Evolutionary conservation across 2,329 filamentous ascomycete genomes (phyloP).

Genomic region (Didymella keratinophila): DNA sequence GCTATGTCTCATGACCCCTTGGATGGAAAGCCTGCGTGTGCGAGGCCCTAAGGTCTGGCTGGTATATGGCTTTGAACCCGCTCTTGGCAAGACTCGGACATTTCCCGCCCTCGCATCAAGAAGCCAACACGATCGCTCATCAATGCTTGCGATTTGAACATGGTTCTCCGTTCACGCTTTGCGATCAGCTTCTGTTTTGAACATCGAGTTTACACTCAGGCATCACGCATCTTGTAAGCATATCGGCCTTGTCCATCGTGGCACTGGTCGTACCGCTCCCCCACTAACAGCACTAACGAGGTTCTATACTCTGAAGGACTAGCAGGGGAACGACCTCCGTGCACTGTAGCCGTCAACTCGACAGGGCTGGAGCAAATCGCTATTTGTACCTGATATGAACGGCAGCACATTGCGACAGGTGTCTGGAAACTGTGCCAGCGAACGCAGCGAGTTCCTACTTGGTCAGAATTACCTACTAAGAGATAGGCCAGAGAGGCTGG

Average conservation of each 20-base stretch:
- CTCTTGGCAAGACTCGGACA: neutral
- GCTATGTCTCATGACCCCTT: neutral
- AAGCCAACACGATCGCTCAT: neutral
- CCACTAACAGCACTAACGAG: neutral
- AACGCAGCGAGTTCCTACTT: neutral
- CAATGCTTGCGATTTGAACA: neutral
- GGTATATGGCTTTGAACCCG: neutral
- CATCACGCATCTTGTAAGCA: neutral
- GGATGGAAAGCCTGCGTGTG: neutral
- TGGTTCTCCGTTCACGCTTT: neutral
- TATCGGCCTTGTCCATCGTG: neutral
- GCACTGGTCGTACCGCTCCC: neutral
- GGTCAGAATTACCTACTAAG: neutral
- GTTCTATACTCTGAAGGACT: neutral
- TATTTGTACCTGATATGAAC: neutral
- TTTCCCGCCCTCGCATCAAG: no score
- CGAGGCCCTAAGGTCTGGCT: neutral
- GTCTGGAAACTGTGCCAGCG: neutral
- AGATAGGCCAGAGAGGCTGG: neutral
- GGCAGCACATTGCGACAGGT: neutral
- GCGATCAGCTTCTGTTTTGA: neutral
- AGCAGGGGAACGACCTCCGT: neutral
- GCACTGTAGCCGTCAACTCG: neutral
- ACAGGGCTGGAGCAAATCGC: neutral
- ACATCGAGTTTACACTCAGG: neutral